A percentile compares a stretch with the other conserved stretches of the same genome.
phyloP scores from a whole-genome alignment of 1,284 basidiomycete genomes.

The Leccinum ponderosum region DNA sequence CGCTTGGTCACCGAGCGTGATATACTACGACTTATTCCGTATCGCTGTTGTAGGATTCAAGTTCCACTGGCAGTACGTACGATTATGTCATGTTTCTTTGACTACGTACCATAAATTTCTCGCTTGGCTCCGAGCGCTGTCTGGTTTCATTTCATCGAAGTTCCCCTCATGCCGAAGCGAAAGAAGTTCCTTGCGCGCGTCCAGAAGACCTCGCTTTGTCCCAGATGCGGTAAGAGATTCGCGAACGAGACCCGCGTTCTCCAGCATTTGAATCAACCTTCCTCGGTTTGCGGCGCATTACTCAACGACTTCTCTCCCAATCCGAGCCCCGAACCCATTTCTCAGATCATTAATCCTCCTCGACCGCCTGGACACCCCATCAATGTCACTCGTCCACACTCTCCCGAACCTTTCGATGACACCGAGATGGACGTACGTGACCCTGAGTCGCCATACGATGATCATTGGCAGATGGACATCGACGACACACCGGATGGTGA shows the following conservation, averaged over 20 bases:
- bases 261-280: conserved; percentile 8
- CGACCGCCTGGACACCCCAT: too few species aligned
- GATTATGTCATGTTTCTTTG: too few species aligned
- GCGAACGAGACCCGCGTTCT: neutral
- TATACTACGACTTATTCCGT: too few species aligned
- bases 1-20: too few species aligned
- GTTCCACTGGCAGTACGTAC: too few species aligned
- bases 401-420: neutral
- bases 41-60: too few species aligned
- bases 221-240: conserved; percentile 1
- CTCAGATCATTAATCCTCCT: neutral
- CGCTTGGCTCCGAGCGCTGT: too few species aligned
- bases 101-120: too few species aligned
- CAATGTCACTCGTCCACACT: neutral
- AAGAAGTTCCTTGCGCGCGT: neutral
- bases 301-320: neutral
- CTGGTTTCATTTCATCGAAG: too few species aligned
- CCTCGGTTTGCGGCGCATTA: neutral
- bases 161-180: neutral
- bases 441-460: neutral
- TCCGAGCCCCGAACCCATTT: neutral
- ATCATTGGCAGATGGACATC: neutral
- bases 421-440: neutral
- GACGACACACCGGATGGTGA: too few species aligned
- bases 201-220: conserved; percentile 1